phyloP scores from a whole-genome alignment of 257 asterid species.

The Nicotiana paniculata region DNA sequence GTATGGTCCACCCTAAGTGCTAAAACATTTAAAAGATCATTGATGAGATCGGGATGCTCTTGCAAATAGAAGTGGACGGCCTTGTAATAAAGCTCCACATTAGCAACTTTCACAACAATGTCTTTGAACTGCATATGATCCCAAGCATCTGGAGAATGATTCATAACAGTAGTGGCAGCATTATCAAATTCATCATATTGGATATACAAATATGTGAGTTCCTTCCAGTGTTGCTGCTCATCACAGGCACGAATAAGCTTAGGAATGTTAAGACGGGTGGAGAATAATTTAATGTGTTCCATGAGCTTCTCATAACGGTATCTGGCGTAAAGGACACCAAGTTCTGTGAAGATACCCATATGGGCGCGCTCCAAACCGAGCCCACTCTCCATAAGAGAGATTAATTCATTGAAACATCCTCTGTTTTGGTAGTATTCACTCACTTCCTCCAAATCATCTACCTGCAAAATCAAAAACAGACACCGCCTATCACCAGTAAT shows the following conservation, averaged over 20 bases:
- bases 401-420: slow-evolving; percentile 94
- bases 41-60: slow-evolving; percentile 97
- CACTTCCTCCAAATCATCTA: slow-evolving; percentile 97
- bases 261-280: slow-evolving; percentile 92
- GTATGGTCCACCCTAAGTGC: slow-evolving; percentile 97
- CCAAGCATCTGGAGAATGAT: slow-evolving; percentile 99
- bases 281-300: slow-evolving; percentile 92
- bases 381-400: slow-evolving; percentile 99
- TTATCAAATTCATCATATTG: slow-evolving; percentile 96
- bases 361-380: slow-evolving; percentile 98
- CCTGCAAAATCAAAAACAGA: slow-evolving; percentile 36
- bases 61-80: slow-evolving; percentile 99
- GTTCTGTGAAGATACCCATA: slow-evolving; percentile 96
- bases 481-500: neutral
- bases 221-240: slow-evolving; percentile 97
- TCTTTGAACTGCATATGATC: slow-evolving; percentile 99
- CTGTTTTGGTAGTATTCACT: slow-evolving; percentile 94
- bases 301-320: slow-evolving; percentile 95
- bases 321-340: slow-evolving; percentile 94
- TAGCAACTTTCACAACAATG: slow-evolving; percentile 90
- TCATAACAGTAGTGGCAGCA: slow-evolving; percentile 98
- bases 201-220: slow-evolving; percentile 74
- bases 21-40: slow-evolving; percentile 89
- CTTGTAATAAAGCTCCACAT: slow-evolving; percentile 94
- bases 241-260: slow-evolving; percentile 97